A percentile compares a stretch with the other conserved stretches of the same genome.
Conservation (phyloP, 139 green algal genomes). For the Tetratostichococcus sp. region DNA sequence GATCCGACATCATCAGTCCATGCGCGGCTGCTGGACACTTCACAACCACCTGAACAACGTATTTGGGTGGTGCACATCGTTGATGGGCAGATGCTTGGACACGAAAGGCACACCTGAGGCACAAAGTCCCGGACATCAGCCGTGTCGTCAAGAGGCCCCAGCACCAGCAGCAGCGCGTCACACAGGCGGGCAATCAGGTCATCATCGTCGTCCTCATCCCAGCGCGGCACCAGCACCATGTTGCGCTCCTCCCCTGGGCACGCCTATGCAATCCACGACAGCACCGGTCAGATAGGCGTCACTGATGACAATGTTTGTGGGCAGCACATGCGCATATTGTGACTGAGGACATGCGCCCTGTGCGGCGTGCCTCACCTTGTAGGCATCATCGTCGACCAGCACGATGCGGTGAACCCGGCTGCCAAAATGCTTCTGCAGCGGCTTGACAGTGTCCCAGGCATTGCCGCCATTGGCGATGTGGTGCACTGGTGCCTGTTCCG, state of each 20-base stretch:
- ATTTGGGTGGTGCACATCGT: too few species aligned
- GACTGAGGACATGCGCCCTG: too few species aligned
- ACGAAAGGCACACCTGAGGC: background rate
- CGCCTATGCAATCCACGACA: conserved; percentile 4
- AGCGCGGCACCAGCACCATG: conserved; percentile 54
- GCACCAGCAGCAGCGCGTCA: conserved; percentile 19
- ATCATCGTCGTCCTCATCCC: conserved; percentile 31
- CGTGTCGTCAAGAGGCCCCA: background rate
- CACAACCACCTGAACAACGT: too few species aligned
- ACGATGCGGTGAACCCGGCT: conserved; percentile 27
- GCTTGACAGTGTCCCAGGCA: conserved; percentile 63
- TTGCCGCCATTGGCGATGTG: conserved; percentile 34
- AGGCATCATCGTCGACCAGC: conserved; percentile 60
- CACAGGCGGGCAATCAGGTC: conserved; percentile 16
- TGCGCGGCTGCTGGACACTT: too few species aligned
- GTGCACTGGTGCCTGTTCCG: conserved; percentile 8
- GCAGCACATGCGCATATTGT: too few species aligned
- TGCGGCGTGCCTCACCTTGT: conserved; percentile 49
- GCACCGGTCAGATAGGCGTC: too few species aligned
- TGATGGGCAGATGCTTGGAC: too few species aligned
- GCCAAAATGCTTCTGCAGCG: conserved; percentile 40
- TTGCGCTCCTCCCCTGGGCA: conserved; percentile 40
- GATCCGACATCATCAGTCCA: too few species aligned
- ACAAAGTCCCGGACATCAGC: background rate
- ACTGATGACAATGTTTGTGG: too few species aligned